Base-by-base conservation (phyloP, 805 yeast species). In the Starmerella ratchasimensis region DNA sequence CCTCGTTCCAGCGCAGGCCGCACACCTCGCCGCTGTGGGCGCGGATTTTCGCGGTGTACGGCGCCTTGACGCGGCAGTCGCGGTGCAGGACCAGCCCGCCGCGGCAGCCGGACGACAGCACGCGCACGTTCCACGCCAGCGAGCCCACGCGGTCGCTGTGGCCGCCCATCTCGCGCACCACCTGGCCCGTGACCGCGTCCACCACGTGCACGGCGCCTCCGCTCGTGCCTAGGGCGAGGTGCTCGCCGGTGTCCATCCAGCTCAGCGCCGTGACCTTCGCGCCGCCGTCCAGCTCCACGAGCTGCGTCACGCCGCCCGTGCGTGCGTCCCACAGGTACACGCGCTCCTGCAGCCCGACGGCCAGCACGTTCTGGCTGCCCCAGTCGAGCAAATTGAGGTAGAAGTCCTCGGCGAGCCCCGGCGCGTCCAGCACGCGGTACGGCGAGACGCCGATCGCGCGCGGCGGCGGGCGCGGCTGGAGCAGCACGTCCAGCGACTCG, bases 171-270 rank as follows among this genome's bases (percentile, higher is more conserved):
- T 93, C 77, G 47, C 98, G 68, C 14, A 88, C 73, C 50, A 94
- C 78, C 57, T 80, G 77, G 38, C 72, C 68, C 29, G 79, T 75
- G 10, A 78, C 71, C 1, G 86, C 93, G 57, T 90, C 97, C 90
- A 94, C 90, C 14, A 90, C 84, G 54, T 86, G 94, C 5, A 90
- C 95, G 29, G 77, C 54, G 1, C 98, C 98, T 24, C 73, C 65
- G 39, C 71, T 69, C 1, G 95, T 83, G 1, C 98, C 98, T 5
- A 90, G 75, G 0, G 98, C 97, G 34, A 90, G 53, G 61, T 90
- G 96, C 11, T 94, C 79, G 14, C 97, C 97, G 9, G 88, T 72
- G 18, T 88, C 93, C 33, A 88, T 81, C 98, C 98, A 90, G 38
- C 80, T 74, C 27, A 88, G 62, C 48, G 93, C 76, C 6, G 96